Conservation (phyloP, 768 basidiomycete species). For the Termitomyces sp. region DNA sequence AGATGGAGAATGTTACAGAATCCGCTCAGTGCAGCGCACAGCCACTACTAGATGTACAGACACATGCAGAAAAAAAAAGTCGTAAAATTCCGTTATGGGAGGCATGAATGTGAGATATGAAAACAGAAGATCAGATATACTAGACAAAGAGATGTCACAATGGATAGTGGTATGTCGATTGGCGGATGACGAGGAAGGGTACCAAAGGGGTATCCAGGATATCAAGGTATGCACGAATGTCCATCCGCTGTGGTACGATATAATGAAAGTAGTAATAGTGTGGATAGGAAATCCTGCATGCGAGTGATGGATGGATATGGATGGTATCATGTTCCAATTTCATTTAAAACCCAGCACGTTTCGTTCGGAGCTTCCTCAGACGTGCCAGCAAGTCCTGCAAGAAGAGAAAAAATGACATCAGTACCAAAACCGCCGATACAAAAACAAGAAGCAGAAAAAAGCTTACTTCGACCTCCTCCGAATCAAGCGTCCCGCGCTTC, state of each 20-base stretch:
- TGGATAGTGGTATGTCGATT: background rate
- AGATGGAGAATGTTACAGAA: background rate
- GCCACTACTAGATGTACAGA: background rate
- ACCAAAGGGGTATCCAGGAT: background rate
- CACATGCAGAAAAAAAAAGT: background rate
- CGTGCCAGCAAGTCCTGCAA: slow-evolving; percentile 52
- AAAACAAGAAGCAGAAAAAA: background rate
- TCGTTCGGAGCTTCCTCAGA: slow-evolving; percentile 52
- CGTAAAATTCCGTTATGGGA: slow-evolving; percentile 1
- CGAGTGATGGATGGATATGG: background rate
- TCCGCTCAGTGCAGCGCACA: background rate
- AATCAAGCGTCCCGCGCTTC: slow-evolving; percentile 56
- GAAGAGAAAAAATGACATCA: slow-evolving; percentile 1
- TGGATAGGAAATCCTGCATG: background rate
- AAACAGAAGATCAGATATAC: background rate
- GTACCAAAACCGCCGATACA: background rate
- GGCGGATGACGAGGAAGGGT: background rate
- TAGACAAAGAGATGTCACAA: background rate
- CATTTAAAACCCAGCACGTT: slow-evolving; percentile 33
- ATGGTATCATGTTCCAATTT: background rate
- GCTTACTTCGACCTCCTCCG: slow-evolving; percentile 72
- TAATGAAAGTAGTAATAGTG: background rate
- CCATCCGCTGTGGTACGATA: background rate
- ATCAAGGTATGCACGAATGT: background rate
- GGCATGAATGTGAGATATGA: background rate